Percentiles rank a stretch among this genome's conserved stretches.
Conservation (phyloP, 352 stramenopile genomes). For the Pythium utonaiense region DNA sequence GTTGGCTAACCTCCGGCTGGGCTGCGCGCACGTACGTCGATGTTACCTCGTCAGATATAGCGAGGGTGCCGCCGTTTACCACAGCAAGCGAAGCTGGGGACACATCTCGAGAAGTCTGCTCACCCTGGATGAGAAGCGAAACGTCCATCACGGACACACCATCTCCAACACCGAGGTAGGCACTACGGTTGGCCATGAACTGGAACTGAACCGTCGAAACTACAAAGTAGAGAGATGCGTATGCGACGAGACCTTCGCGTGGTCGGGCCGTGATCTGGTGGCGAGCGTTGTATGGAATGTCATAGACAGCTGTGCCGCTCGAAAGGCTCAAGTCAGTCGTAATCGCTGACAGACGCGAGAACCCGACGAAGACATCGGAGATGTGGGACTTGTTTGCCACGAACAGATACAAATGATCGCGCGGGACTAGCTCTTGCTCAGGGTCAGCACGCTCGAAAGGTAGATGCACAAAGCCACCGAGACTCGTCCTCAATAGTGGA, state of each 20-base stretch:
- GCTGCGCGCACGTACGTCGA: conserved; percentile 1
- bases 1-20: too few relatives aligned
- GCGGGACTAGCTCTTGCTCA: conserved; percentile 28
- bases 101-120: conserved; percentile 13
- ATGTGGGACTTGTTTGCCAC: conserved; percentile 31
- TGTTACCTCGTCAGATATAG: background rate
- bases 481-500: conserved; percentile 1
- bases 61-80: background rate
- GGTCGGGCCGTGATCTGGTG: conserved; percentile 29
- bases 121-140: conserved; percentile 32
- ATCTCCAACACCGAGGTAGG: conserved; percentile 28
- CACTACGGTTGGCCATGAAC: conserved; percentile 29
- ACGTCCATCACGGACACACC: conserved; percentile 40
- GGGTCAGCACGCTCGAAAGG: conserved; percentile 36
- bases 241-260: conserved; percentile 28
- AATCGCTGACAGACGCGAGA: conserved; percentile 18
- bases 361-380: conserved; percentile 36
- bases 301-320: conserved; percentile 25
- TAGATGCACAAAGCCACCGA: conserved; percentile 37
- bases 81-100: background rate
- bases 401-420: conserved; percentile 41
- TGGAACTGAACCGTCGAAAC: conserved; percentile 41
- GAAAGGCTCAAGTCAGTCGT: conserved; percentile 15
- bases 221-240: conserved; percentile 38
- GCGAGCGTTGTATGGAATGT: conserved; percentile 31